Base-by-base conservation (phyloP, 331 rosid species). In the Cucumis variabilis region DNA sequence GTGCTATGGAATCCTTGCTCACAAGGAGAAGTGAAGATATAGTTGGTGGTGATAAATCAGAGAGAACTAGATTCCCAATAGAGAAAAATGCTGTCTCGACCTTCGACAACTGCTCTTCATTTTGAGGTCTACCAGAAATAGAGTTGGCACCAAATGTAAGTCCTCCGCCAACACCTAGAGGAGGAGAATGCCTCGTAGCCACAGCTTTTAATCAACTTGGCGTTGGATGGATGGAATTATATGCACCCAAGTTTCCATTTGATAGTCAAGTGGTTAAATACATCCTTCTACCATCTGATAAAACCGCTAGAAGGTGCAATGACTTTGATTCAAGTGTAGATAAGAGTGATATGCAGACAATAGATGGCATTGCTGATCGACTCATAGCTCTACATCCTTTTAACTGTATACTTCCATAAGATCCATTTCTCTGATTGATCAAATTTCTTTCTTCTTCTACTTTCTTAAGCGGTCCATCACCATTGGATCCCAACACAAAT, bases 211-310 rank as follows among this genome's bases (percentile, higher is more conserved):
- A 91, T 89, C 98, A 94, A 88, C 94, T 94, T 73, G 98, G 98
- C 89, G 91, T 93, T 51, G 92, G 93, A 88, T 87, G 97, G 87
- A 88, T 92, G 44, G 91, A 87, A 92, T 89, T 93, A 90, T 95
- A 95, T 77, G 96, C 98, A 84, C 92, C 91, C 90, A 94, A 83
- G 91, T 91, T 93, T 88, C 98, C 98, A 84, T 94, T 93, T 89
- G 98, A 94, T 65, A 98, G 92, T 89, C 98, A 94, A 51, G 99
- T 97, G 76, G 99, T 95, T 44, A 97, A 93, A 89, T 95, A 97
- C 96, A 97, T 93, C 89, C 99, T 95, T 89, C 98, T 92, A 23
- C 99, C 99, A 93, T 97, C 99, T 23, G 99, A 94, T 88, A 97
- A 88, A 92, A 97, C 94, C 73, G 96, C 98, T 91, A 96, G 93